phyloP scores from a whole-genome alignment of 2,329 filamentous ascomycete genomes.

The Gyromitra esculenta region DNA sequence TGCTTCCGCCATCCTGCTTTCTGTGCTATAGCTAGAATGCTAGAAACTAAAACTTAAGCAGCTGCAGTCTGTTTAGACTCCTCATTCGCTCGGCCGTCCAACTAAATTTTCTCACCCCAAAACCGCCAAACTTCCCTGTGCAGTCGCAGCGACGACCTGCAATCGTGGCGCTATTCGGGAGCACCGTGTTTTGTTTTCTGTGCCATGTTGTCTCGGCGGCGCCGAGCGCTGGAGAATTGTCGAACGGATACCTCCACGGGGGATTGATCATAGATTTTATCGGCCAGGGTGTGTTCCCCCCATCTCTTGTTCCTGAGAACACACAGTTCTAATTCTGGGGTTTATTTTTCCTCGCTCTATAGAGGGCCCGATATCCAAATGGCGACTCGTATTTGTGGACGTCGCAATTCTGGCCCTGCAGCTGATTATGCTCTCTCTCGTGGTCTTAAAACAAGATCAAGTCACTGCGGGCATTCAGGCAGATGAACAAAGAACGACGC shows the following conservation, averaged over 20 bases:
- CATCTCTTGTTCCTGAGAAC: neutral
- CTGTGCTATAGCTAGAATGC: neutral
- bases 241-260: slow-evolving; percentile 73
- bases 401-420: slow-evolving; percentile 68
- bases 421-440: slow-evolving; percentile 72
- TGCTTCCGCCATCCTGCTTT: neutral
- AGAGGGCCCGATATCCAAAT: slow-evolving; percentile 68
- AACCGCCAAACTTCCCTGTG: slow-evolving; percentile 65
- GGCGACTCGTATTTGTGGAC: slow-evolving; percentile 69
- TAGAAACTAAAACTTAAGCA: slow-evolving; percentile 58
- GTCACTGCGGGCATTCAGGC: slow-evolving; percentile 56
- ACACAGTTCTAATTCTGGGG: slow-evolving; percentile 16
- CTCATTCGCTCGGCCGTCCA: slow-evolving; percentile 69
- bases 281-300: slow-evolving; percentile 65
- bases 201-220: slow-evolving; percentile 69
- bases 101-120: slow-evolving; percentile 72
- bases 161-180: slow-evolving; percentile 68
- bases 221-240: slow-evolving; percentile 69
- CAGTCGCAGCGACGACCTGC: slow-evolving; percentile 68
- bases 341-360: neutral
- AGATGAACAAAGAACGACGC: slow-evolving; percentile 54
- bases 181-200: slow-evolving; percentile 70
- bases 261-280: slow-evolving; percentile 75
- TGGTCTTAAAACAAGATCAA: slow-evolving; percentile 64
- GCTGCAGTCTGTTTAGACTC: slow-evolving; percentile 73